Evolutionary conservation across 2,329 filamentous ascomycete genomes (phyloP).

Genomic region (Colletotrichum sp.): DNA sequence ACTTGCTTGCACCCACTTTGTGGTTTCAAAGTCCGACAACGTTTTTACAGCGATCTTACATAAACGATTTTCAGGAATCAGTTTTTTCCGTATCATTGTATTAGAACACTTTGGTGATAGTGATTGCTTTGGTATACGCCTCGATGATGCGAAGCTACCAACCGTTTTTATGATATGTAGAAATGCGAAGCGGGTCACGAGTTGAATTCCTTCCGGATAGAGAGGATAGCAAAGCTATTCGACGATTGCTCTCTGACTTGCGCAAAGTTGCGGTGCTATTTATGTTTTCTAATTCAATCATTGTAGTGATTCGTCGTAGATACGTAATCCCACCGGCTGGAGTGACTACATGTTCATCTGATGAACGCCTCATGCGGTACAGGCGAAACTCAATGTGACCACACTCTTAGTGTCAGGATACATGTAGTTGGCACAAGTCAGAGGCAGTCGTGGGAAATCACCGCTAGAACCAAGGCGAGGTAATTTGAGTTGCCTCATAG

Average conservation of each 20-base stretch:
- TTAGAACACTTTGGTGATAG: neutral
- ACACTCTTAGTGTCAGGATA: neutral
- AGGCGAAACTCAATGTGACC: neutral
- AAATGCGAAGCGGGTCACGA: too few species aligned
- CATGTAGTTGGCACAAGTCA: neutral
- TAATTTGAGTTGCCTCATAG: neutral
- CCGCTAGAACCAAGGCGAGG: fast-evolving
- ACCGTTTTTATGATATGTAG: too few species aligned
- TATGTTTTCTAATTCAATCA: too few species aligned
- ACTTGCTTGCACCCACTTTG: neutral
- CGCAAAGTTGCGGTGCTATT: too few species aligned
- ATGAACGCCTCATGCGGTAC: neutral
- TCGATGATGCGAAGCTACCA: too few species aligned
- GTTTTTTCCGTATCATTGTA: too few species aligned
- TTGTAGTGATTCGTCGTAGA: too few species aligned
- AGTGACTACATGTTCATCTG: neutral
- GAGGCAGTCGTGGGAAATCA: neutral
- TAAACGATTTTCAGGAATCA: neutral
- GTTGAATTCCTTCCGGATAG: too few species aligned
- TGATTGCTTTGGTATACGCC: neutral
- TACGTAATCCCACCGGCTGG: too few species aligned
- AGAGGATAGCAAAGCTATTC: too few species aligned
- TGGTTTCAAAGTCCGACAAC: too few species aligned
- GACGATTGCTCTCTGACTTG: too few species aligned
- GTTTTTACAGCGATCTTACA: neutral